Evolutionary conservation across 1,139 yeast genomes (phyloP).

Genomic region (Arxiozyma slooffiae): DNA sequence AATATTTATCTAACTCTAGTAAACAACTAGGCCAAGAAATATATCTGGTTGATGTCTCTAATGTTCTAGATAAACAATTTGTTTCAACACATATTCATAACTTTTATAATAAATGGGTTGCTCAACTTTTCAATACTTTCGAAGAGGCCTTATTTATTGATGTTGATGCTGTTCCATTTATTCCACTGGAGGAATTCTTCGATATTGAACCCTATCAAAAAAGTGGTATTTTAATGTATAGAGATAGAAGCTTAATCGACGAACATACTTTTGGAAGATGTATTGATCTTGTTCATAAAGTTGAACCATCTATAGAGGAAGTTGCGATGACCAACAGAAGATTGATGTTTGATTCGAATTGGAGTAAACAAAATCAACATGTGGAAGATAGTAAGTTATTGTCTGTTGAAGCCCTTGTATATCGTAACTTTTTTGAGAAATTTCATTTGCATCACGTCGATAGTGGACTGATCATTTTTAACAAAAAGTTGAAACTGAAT

Average conservation of each 20-base stretch:
- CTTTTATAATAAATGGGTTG: constrained; percentile 41
- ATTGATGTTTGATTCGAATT: constrained; percentile 3
- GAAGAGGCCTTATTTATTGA: constrained; percentile 43
- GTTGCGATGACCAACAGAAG: not conserved
- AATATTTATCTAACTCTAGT: constrained; percentile 8
- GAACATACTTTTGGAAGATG: constrained; percentile 6
- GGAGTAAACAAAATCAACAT: constrained; percentile 2
- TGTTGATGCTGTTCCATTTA: constrained; percentile 42
- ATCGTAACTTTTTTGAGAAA: constrained; percentile 28
- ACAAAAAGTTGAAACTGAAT: constrained; percentile 36
- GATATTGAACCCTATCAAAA: constrained; percentile 30
- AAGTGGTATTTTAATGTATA: constrained; percentile 41
- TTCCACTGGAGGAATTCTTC: constrained; percentile 36
- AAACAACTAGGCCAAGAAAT: constrained; percentile 34
- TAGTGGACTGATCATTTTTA: constrained; percentile 42
- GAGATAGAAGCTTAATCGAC: constrained; percentile 29
- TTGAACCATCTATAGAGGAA: constrained; percentile 6
- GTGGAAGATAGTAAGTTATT: not conserved
- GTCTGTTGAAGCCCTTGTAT: constrained; percentile 10
- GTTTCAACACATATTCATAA: constrained; percentile 33
- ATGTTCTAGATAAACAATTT: constrained; percentile 30
- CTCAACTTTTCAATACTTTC: constrained; percentile 41
- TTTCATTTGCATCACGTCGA: constrained; percentile 41
- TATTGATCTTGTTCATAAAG: constrained; percentile 2
- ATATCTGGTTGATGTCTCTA: constrained; percentile 37